A percentile compares a stretch with the other conserved stretches of the same genome.
These are phyloP conservation scores for Metarhizium sp. DNA, from an alignment of 2,329 filamentous ascomycete genomes.

Conservation along the genomic window DNA sequence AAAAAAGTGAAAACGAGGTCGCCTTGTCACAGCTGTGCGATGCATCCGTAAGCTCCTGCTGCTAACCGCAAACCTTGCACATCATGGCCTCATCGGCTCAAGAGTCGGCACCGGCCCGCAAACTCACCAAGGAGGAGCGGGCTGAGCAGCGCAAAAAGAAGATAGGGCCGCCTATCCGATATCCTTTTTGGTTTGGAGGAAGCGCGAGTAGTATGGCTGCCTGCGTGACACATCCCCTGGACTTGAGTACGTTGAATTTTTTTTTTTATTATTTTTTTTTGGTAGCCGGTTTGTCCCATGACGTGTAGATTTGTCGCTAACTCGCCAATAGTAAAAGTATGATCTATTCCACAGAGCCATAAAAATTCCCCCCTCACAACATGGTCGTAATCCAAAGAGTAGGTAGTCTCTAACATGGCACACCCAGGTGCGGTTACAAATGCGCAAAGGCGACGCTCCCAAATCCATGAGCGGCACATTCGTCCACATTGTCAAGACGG, in stretches of 20 bases:
- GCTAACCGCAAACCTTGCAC: neutral
- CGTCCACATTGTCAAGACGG: conserved; percentile 64
- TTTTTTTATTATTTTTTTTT: neutral
- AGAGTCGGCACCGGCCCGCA: conserved; percentile 5
- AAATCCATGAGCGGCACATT: conserved; percentile 82
- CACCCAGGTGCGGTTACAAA: conserved; percentile 76
- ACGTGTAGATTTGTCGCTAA: neutral
- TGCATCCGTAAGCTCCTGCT: neutral
- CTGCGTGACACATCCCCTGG: conserved; percentile 84
- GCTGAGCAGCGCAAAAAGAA: conserved; percentile 23
- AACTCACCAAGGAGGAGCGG: conserved; percentile 7
- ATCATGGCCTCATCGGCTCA: conserved; percentile 11
- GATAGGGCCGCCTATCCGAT: conserved; percentile 34
- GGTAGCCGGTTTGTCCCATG: no score
- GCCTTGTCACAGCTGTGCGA: neutral
- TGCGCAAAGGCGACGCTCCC: conserved; percentile 64
- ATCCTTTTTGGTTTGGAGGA: conserved; percentile 94
- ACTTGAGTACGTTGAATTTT: conserved; percentile 58
- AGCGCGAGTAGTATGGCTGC: conserved; percentile 89
- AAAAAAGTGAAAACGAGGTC: neutral
- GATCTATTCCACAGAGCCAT: neutral
- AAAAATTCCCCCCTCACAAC: no score
- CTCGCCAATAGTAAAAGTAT: conserved; percentile 9
- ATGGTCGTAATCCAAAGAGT: no score
- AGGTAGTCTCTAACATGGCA: neutral